Evolutionary conservation across 768 basidiomycete species (phyloP).

Genomic region (Boletellus ananas): DNA sequence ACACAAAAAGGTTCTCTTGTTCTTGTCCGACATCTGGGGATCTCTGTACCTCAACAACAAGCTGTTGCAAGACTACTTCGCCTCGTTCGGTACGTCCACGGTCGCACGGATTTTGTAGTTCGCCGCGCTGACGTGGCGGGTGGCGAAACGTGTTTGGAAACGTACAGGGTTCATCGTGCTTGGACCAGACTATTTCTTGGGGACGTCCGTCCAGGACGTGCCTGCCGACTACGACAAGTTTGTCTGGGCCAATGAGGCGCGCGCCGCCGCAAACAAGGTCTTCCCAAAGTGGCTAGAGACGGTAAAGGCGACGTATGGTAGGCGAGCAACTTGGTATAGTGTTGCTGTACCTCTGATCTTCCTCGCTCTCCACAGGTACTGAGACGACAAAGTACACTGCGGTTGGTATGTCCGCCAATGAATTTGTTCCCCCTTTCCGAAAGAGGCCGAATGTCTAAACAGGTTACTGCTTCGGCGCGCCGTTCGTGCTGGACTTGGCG

Average conservation of each 20-base stretch:
- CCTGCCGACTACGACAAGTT: slow-evolving; percentile 27
- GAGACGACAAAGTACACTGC: slow-evolving; percentile 39
- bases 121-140: no score
- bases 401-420: slow-evolving; percentile 34
- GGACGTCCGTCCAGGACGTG: slow-evolving; percentile 39
- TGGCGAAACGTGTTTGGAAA: no score
- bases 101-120: neutral
- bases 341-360: neutral
- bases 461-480: slow-evolving; percentile 59
- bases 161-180: slow-evolving; percentile 51
- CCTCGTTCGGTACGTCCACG: slow-evolving; percentile 20
- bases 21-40: slow-evolving; percentile 53
- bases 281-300: slow-evolving; percentile 50
- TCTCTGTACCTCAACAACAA: slow-evolving; percentile 53
- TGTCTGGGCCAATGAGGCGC: slow-evolving; percentile 37
- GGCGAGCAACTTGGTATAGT: neutral
- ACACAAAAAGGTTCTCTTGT: slow-evolving; percentile 48
- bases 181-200: slow-evolving; percentile 60
- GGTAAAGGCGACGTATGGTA: slow-evolving; percentile 48
- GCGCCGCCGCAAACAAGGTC: slow-evolving; percentile 32
- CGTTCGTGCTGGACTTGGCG: slow-evolving; percentile 44
- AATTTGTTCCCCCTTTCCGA: neutral
- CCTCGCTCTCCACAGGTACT: slow-evolving; percentile 12
- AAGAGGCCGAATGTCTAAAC: neutral
- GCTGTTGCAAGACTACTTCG: slow-evolving; percentile 56